A percentile compares a stretch with the other conserved stretches of the same genome.
Evolutionary conservation across 805 yeast species (phyloP).

Genomic region (Kazachstania kunashirensis): DNA sequence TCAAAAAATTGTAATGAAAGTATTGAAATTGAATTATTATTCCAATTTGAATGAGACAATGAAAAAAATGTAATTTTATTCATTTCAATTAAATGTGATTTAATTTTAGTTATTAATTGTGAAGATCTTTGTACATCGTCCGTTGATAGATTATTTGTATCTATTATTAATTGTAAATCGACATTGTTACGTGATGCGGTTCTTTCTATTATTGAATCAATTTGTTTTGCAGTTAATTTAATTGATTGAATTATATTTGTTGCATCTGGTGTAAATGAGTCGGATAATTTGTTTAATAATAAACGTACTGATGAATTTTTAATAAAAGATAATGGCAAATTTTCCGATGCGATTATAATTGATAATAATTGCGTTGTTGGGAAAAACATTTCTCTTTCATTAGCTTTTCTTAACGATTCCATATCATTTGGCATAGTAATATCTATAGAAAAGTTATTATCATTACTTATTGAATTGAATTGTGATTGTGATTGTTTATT

Average conservation of each 20-base stretch:
- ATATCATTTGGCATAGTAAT: too few relatives aligned
- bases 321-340: slow-evolving; percentile 10
- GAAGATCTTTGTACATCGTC: neutral
- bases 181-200: slow-evolving; percentile 9
- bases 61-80: slow-evolving; percentile 10
- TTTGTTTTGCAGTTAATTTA: slow-evolving; percentile 4
- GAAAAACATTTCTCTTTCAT: slow-evolving; percentile 6
- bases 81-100: slow-evolving; percentile 7
- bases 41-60: slow-evolving; percentile 5
- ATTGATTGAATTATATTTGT: slow-evolving; percentile 3
- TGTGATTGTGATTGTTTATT: too few relatives aligned
- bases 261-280: slow-evolving; percentile 3
- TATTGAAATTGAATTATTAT: slow-evolving; percentile 4
- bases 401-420: too few relatives aligned
- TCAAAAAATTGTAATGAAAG: slow-evolving; percentile 13
- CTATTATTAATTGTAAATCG: slow-evolving; percentile 9
- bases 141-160: neutral
- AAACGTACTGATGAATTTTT: slow-evolving; percentile 8
- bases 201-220: slow-evolving; percentile 9
- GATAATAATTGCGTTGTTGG: slow-evolving; percentile 11
- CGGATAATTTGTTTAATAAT: slow-evolving; percentile 6
- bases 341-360: slow-evolving; percentile 15
- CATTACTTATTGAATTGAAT: too few relatives aligned
- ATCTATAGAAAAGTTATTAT: too few relatives aligned
- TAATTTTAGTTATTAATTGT: slow-evolving; percentile 3